phyloP scores from a whole-genome alignment of 2,329 filamentous ascomycete species.

The Albifimbria verrucaria region DNA sequence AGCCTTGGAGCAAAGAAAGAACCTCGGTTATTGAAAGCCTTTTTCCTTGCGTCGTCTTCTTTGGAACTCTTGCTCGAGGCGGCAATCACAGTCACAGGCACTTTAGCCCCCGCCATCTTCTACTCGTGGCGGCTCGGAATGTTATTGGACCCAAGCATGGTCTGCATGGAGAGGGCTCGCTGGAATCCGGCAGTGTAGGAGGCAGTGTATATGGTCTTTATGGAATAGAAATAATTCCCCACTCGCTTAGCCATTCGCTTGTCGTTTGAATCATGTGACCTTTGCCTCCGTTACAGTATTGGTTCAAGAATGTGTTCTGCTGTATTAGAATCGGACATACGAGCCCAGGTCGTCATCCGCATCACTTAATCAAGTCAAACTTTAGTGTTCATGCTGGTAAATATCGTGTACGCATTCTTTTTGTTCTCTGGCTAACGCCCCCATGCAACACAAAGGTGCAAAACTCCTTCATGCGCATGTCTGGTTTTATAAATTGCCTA shows the following conservation, averaged over 20 bases:
- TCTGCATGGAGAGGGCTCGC: conserved; percentile 14
- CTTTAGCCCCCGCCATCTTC: conserved; percentile 13
- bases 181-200: conserved; percentile 28
- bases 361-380: not conserved
- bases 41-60: conserved; percentile 22
- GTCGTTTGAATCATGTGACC: too few relatives aligned
- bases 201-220: conserved; percentile 19
- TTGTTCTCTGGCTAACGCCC: not conserved
- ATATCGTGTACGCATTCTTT: not conserved
- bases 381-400: not conserved
- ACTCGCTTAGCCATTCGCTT: conserved; percentile 4
- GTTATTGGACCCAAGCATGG: not conserved
- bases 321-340: too few relatives aligned
- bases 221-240: conserved; percentile 23
- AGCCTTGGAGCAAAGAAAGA: conserved; percentile 2
- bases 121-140: conserved; percentile 13
- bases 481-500: not conserved
- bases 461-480: not conserved
- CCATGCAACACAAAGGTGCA: not conserved
- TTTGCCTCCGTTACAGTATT: too few relatives aligned
- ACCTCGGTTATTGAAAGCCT: conserved; percentile 16
- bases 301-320: too few relatives aligned
- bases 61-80: not conserved
- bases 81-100: not conserved
- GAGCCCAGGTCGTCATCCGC: too few relatives aligned